A percentile compares a stretch with the other conserved stretches of the same genome.
Evolutionary conservation across 2,329 filamentous ascomycete species (phyloP).

Genomic region (Aphanoascus verrucosus): DNA sequence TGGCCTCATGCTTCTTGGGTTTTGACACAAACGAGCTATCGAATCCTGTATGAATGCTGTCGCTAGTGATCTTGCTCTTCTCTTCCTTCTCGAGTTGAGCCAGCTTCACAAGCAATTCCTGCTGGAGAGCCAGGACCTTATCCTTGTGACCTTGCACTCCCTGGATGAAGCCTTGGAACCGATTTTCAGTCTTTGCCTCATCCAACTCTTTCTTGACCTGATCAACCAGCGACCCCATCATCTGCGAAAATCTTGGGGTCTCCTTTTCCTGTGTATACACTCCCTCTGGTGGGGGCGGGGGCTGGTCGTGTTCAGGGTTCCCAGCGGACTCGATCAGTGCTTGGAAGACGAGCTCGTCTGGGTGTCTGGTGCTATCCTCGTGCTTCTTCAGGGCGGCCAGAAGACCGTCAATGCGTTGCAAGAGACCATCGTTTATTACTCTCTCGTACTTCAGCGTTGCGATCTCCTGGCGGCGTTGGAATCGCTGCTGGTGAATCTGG

Average conservation of each 20-base stretch:
- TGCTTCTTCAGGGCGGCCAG: constrained; percentile 65
- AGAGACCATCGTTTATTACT: constrained; percentile 81
- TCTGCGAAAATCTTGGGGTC: constrained; percentile 81
- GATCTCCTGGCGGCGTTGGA: constrained; percentile 78
- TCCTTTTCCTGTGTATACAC: constrained; percentile 65
- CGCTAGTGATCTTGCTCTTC: constrained; percentile 83
- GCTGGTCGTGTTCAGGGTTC: constrained; percentile 59
- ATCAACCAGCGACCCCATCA: constrained; percentile 95
- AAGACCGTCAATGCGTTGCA: constrained; percentile 70
- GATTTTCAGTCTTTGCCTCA: constrained; percentile 56
- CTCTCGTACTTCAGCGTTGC: constrained; percentile 81
- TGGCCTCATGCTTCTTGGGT: constrained; percentile 27
- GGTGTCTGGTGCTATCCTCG: constrained; percentile 53
- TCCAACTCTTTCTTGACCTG: constrained; percentile 81
- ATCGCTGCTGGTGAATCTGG: constrained; percentile 87
- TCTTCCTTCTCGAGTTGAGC: constrained; percentile 77
- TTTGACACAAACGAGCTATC: constrained; percentile 74
- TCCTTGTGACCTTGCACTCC: constrained; percentile 66
- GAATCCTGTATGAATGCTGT: constrained; percentile 78
- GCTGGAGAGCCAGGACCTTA: constrained; percentile 70
- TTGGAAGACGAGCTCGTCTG: constrained; percentile 78
- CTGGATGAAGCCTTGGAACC: constrained; percentile 64
- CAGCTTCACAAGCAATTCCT: constrained; percentile 62
- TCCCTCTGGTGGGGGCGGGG: constrained; percentile 63
- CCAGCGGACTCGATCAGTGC: constrained; percentile 73